Base-by-base conservation (phyloP, 2,329 filamentous ascomycete species). In the Diaporthe amygdali region DNA sequence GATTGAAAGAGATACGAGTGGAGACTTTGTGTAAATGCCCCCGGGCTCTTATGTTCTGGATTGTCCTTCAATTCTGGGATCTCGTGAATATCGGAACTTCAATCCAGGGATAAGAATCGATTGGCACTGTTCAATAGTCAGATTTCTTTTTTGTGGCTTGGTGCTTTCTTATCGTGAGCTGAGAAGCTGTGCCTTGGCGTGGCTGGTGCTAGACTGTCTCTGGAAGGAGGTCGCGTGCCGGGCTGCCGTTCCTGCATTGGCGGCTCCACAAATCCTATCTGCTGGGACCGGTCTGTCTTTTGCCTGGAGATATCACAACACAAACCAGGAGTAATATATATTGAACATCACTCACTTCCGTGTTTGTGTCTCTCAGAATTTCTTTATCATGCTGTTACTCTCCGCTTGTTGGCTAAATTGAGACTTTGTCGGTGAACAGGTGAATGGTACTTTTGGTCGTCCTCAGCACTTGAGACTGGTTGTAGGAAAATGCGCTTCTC, bases 241-340 rank as follows among this genome's bases (percentile, higher is more conserved):
- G 59, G 12, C 25, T 49, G 44, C 59, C 44, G 59, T 64, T 49
- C 59, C 59, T 64, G 59, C 59, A 12, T 49, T 49, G 37, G 59
- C 47, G 44, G 41, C 44, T 64, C 59, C 59, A 37, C 59, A 49
- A 14, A 49, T 15, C 20, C 59, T 64, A 64, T 64, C 59, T 30
- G 1, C 44, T 9, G 44, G 41, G 41, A 30, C 12, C 56, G 41
- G 41, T 47, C 20, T 63, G 15, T 61, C 37, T 25, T 15, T 39
- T 47, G 41, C 30, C 59, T 20, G 7, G 27, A 64, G 30, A 37
- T 37, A 64, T 10, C 8, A 32, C 7, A 64, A 30, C 30, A 14
- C 25, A n/a, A 34, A 34, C 8, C n/a, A 30, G 59, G 27, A 44
- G 39, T 22, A 37, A 30, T 64, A 64, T 64, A 64, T 49, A 27